Percentiles rank a stretch among this genome's conserved stretches.
phyloP scores from a whole-genome alignment of 208 protist species.

The Leishmania aethiopica region DNA sequence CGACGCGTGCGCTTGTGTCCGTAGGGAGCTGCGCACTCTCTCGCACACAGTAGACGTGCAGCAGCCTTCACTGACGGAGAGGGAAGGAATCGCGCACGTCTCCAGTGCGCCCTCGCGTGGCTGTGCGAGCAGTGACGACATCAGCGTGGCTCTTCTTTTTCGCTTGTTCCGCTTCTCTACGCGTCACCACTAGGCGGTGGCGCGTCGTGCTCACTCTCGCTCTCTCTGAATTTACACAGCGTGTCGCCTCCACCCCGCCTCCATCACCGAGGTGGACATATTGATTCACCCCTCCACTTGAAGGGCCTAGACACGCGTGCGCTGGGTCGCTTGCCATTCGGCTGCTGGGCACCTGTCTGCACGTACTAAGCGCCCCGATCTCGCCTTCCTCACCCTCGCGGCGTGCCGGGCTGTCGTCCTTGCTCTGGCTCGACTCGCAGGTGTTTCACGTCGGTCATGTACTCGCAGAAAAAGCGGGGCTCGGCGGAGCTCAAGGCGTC shows the following conservation, averaged over 20 bases:
- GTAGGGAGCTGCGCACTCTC: background rate
- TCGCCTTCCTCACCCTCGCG: background rate
- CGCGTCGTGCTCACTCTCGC: background rate
- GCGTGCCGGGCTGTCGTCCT: background rate
- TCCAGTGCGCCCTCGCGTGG: background rate
- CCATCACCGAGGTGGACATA: background rate
- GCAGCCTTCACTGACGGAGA: background rate
- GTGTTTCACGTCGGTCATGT: conserved; percentile 9
- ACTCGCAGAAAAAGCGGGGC: background rate
- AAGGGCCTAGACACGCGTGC: background rate
- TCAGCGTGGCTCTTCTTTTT: background rate
- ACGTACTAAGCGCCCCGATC: background rate
- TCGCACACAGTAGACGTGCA: background rate
- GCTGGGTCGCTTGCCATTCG: background rate
- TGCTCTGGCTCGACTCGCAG: background rate
- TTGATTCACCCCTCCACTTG: background rate
- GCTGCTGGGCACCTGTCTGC: background rate
- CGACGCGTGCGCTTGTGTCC: background rate
- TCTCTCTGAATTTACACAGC: background rate
- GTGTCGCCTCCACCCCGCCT: background rate
- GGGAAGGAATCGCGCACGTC: background rate
- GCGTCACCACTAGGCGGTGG: background rate
- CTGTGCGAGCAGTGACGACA: background rate
- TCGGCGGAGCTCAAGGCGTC: conserved; percentile 5
- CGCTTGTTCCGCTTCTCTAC: background rate